Evolutionary conservation across 2,329 filamentous ascomycete species (phyloP).

Genomic region (Arthroderma uncinatum): DNA sequence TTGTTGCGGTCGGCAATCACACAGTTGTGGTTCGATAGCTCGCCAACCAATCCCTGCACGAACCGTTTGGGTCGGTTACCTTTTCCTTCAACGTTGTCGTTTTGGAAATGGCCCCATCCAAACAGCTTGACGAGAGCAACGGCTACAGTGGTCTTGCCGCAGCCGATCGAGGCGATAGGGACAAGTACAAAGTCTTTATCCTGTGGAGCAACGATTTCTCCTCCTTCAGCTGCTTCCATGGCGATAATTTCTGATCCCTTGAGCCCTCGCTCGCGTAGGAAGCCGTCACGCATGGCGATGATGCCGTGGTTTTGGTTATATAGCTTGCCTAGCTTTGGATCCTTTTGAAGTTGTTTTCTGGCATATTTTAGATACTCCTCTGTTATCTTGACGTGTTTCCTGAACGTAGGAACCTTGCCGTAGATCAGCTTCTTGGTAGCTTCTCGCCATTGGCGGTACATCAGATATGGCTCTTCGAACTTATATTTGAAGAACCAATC

Average conservation of each 20-base stretch:
- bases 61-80: conserved; percentile 65
- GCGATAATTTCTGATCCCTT: conserved; percentile 86
- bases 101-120: conserved; percentile 85
- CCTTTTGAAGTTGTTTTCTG: conserved; percentile 56
- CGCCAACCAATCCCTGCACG: conserved; percentile 55
- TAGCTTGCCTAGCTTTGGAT: conserved; percentile 55
- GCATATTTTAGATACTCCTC: conserved; percentile 83
- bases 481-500: conserved; percentile 99
- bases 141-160: conserved; percentile 90
- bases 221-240: conserved; percentile 43
- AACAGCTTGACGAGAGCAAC: conserved; percentile 73
- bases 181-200: conserved; percentile 65
- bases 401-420: conserved; percentile 61
- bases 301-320: conserved; percentile 92
- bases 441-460: conserved; percentile 98
- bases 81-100: conserved; percentile 83
- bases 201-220: conserved; percentile 36
- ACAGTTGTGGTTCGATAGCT: conserved; percentile 54
- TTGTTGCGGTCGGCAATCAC: conserved; percentile 94
- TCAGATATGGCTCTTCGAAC: conserved; percentile 95
- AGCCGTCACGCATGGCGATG: conserved; percentile 79
- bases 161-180: conserved; percentile 86
- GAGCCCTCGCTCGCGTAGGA: conserved; percentile 68
- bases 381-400: conserved; percentile 81
- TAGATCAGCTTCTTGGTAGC: conserved; percentile 82